Evolutionary conservation across 768 basidiomycete genomes (phyloP).

Genomic region (Trichaptum fuscoviolaceum): DNA sequence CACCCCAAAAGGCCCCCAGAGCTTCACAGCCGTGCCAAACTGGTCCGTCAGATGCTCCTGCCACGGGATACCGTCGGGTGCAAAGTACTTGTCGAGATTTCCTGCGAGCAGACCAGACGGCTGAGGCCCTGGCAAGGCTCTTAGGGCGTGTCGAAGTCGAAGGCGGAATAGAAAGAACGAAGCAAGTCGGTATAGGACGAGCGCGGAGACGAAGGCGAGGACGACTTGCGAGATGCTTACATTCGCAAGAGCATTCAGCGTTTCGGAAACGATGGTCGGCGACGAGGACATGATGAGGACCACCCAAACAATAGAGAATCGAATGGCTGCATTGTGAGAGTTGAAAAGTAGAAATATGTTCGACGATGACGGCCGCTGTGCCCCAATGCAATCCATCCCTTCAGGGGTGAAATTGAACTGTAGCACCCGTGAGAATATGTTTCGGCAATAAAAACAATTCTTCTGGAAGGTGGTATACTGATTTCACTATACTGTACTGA

Average conservation of each 20-base stretch:
- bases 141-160: background rate
- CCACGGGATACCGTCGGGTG: constrained; percentile 10
- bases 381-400: background rate
- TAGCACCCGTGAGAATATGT: too few relatives aligned
- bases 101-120: constrained; percentile 11
- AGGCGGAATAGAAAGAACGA: background rate
- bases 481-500: too few relatives aligned
- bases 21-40: constrained; percentile 15
- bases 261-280: background rate
- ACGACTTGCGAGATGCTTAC: background rate
- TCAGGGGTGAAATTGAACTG: too few relatives aligned
- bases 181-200: background rate
- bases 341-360: background rate
- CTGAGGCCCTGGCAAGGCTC: background rate
- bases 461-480: too few relatives aligned
- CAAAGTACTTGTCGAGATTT: constrained; percentile 16
- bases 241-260: background rate
- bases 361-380: background rate
- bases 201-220: background rate
- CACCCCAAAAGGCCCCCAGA: constrained; percentile 18
- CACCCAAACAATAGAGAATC: background rate
- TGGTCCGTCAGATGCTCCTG: constrained; percentile 14
- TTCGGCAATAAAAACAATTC: too few relatives aligned
- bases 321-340: background rate
- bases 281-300: too few relatives aligned